phyloP scores from a whole-genome alignment of 345 rosid genomes.

The Sonneratia caseolaris region DNA sequence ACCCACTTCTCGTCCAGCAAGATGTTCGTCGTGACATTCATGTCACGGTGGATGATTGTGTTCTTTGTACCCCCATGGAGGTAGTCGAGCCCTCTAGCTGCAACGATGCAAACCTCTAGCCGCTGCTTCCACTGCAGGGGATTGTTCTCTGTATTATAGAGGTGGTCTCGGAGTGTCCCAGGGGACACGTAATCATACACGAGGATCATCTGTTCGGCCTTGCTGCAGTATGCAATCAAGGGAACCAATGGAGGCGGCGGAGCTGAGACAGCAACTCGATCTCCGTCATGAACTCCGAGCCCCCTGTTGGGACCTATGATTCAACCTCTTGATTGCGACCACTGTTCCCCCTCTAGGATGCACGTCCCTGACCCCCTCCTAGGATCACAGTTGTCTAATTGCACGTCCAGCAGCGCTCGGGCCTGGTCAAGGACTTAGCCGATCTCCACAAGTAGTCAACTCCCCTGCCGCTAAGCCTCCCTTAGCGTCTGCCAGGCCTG shows the following conservation, averaged over 20 bases:
- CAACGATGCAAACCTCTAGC: slow-evolving; percentile 33
- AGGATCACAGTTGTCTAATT: no score
- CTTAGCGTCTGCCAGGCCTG: no score
- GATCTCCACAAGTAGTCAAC: no score
- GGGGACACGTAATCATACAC: slow-evolving; percentile 29
- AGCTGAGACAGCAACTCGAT: slow-evolving; percentile 32
- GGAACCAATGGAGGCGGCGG: slow-evolving; percentile 27
- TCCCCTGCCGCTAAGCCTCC: no score
- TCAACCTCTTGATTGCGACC: slow-evolving; percentile 33
- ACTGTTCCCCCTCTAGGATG: slow-evolving; percentile 22
- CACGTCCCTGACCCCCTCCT: no score
- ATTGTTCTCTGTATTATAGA: slow-evolving; percentile 14
- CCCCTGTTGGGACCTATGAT: slow-evolving; percentile 30
- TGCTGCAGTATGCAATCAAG: slow-evolving; percentile 32
- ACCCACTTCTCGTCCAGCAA: slow-evolving; percentile 21
- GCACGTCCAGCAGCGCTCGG: no score
- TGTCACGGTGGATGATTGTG: slow-evolving; percentile 17
- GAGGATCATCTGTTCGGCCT: slow-evolving; percentile 30
- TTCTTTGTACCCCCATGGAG: slow-evolving; percentile 19
- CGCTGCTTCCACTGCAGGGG: slow-evolving; percentile 31
- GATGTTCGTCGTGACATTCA: slow-evolving; percentile 15
- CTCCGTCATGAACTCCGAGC: slow-evolving; percentile 30
- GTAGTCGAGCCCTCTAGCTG: slow-evolving; percentile 32
- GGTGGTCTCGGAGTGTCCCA: slow-evolving; percentile 24
- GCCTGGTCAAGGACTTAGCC: no score